Base-by-base conservation (phyloP, 352 stramenopile species). In the Phytophthora sojae region DNA sequence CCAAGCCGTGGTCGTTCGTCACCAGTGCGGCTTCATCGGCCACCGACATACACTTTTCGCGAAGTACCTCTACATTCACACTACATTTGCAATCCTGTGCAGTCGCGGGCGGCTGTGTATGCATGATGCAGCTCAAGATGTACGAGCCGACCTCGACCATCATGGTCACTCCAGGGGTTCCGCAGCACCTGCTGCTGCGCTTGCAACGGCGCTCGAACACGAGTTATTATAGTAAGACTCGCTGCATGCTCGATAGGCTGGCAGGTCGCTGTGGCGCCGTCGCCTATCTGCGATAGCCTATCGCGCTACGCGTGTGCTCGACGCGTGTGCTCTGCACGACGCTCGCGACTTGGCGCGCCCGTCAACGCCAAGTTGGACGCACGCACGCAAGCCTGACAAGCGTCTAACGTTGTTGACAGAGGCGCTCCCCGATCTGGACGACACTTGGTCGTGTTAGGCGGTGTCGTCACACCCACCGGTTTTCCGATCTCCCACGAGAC, bases 401-500 rank as follows among this genome's bases (percentile, higher is more conserved):
- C 19, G 49, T 30, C 50, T 58, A 51, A 56, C 53, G 23, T 61
- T 56, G 51, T 50, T 44, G 56, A 65, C 62, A 26, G 62, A 58
- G 37, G 26, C n/a, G 15, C 42, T 62, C 44, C 37, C 45, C 32
- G 6, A 53, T 21, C 12, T 6, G 4, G n/a, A 12, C 35, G 52
- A 57, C 15, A 45, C 50, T 60, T 64, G 44, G 14, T 17, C 47
- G 6, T 19, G 47, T 17, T 8, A 25, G 26, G 32, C 47, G 52
- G 51, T 57, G 23, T 21, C 26, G 51, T 69, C 67, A 66, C 29
- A 42, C 50, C 67, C 61, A 71, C 37, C 25, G 15, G 42, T 64
- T 75, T 64, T 75, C 56, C 61, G 54, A 67, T 75, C 67, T 35
- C 15, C 19, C 19, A 26, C 30, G 61, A 59, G 11, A 30, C 23